Base-by-base conservation (phyloP, 2,329 filamentous ascomycete species). In the Apiospora rasikravindrae region DNA sequence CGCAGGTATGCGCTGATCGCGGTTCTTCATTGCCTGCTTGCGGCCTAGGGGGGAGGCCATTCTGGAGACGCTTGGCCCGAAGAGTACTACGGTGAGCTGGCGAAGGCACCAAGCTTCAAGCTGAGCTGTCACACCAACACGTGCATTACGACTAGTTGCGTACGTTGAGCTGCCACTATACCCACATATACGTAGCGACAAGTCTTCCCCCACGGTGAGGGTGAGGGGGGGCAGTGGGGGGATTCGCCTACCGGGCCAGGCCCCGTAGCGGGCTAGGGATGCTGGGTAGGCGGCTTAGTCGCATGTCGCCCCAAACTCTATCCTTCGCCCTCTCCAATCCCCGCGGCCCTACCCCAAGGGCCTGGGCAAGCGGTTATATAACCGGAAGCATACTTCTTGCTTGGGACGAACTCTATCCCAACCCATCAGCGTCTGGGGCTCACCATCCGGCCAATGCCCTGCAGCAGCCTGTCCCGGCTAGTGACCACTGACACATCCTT, bases 301-400 rank as follows among this genome's bases (percentile, higher is more conserved):
- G 19, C 8, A 3, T n/a, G 53, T n/a, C 29, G 53, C 53, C 29
- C 53, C 53, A 37, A 61, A 61, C 53, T 37, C 53, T 61, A 37
- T 37, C 13, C 19, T 16, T 37, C 29, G 16, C 53, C 2, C 29
- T 49, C 47, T 49, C 47, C n/a, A 49, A 49, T n/a, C 22, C 10
- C 13, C 11, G 4, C 22, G 10, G 47, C 24, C 49, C 24, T 53
- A 29, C 51, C 13, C 51, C 16, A 16, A 22, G 29, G 19, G 29
- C 29, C 8, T 37, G 53, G 53, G 19, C 16, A 19, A 7, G 8
- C 53, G 53, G 53, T 1, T 37, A 61, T 61, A 61, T 37, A 61
- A 14, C 53, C 53, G 53, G 53, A 37, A 61, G 53, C 29, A 61
- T 37, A n/a, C 29, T 61, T 61, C 53, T 61, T 29, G 29, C 53